Conservation (phyloP, 108 stramenopile species). For the Nannochloropsis gaditana region DNA sequence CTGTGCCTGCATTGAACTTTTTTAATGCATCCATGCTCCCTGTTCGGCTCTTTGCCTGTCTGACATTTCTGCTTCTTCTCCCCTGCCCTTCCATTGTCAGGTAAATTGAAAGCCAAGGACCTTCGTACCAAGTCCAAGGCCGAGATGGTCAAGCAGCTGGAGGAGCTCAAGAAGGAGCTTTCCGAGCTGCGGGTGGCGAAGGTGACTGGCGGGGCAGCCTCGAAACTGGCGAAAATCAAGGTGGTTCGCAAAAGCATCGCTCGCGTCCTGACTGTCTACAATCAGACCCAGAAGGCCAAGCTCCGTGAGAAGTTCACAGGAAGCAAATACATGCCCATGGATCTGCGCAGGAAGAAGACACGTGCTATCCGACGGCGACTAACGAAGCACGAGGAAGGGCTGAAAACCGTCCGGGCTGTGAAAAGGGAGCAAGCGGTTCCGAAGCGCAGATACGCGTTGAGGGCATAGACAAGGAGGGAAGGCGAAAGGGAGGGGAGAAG, state of each 20-base stretch:
- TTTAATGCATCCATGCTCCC: neutral
- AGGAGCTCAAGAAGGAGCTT: conserved; percentile 87
- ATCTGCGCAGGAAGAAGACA: conserved; percentile 94
- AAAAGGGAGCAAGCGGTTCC: conserved; percentile 64
- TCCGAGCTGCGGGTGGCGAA: conserved; percentile 84
- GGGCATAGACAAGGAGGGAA: conserved; percentile 33
- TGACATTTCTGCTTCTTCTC: neutral
- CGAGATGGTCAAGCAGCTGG: conserved; percentile 86
- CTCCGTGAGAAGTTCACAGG: conserved; percentile 75
- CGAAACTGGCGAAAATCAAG: conserved; percentile 98
- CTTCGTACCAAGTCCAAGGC: conserved; percentile 82
- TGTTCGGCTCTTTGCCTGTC: neutral
- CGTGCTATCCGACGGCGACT: conserved; percentile 90
- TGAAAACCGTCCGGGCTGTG: conserved; percentile 71
- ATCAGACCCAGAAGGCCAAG: conserved; percentile 92
- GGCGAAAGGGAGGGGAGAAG: neutral
- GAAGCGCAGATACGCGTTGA: conserved; percentile 48
- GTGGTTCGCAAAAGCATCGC: conserved; percentile 94
- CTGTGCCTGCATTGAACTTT: neutral
- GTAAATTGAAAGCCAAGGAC: conserved; percentile 76
- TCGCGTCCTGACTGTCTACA: conserved; percentile 94
- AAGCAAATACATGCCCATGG: conserved; percentile 86
- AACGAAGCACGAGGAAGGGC: conserved; percentile 69
- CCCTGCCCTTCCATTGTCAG: conserved; percentile 20
- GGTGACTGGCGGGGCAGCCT: conserved; percentile 93